Evolutionary conservation across 176 grass and related monocot genomes (phyloP).

Genomic region (Raddia distichophylla): DNA sequence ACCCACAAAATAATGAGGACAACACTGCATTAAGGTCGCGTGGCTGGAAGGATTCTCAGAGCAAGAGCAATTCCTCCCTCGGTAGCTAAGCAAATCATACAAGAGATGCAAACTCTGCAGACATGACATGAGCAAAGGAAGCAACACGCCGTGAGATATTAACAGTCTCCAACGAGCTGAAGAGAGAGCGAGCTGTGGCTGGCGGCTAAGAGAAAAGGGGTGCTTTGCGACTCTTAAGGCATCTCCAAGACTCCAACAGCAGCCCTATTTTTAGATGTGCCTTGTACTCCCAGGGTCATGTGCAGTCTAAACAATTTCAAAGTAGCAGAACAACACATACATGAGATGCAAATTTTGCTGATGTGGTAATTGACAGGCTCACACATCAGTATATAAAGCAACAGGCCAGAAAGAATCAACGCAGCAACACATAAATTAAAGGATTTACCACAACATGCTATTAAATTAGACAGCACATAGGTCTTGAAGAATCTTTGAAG

Average conservation of each 20-base stretch:
- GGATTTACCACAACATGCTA: not conserved
- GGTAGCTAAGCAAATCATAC: no score
- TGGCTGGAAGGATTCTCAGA: not conserved
- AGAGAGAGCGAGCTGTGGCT: no score
- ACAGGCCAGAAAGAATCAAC: not conserved
- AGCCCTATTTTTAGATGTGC: no score
- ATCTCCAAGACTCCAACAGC: no score
- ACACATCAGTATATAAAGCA: not conserved
- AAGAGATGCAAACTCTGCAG: no score
- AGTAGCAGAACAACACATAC: not conserved
- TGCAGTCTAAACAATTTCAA: constrained; percentile 9
- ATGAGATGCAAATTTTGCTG: not conserved
- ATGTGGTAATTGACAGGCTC: not conserved
- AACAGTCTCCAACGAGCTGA: no score
- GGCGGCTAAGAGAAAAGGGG: no score
- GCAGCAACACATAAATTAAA: not conserved
- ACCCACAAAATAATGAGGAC: constrained; percentile 12
- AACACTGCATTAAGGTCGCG: not conserved
- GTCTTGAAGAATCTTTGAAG: not conserved
- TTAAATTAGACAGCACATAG: not conserved
- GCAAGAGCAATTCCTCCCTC: no score
- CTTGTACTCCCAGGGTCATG: not conserved
- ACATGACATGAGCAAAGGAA: no score
- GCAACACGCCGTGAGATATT: no score
- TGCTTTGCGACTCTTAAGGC: no score